Evolutionary conservation across 2,329 filamentous ascomycete species (phyloP).

Genomic region (Cladophialophora immunda): DNA sequence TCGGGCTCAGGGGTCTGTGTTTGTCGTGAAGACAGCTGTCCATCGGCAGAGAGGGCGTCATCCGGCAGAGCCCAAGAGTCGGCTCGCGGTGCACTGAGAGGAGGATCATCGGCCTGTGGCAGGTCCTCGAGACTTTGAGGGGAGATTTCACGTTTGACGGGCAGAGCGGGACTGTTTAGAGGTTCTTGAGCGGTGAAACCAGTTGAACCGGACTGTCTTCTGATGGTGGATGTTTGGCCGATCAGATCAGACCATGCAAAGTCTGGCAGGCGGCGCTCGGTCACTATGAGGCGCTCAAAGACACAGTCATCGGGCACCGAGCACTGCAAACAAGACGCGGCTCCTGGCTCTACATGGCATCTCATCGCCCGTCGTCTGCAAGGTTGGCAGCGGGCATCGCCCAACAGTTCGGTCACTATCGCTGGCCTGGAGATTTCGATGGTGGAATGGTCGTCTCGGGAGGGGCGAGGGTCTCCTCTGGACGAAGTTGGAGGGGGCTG

Average conservation of each 20-base stretch:
- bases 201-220: neutral
- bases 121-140: neutral
- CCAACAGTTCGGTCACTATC: constrained; percentile 1
- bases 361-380: neutral
- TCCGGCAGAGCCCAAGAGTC: neutral
- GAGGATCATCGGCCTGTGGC: neutral
- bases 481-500: neutral
- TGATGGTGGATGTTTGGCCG: neutral
- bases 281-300: constrained; percentile 3
- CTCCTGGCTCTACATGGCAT: neutral
- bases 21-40: too few relatives aligned
- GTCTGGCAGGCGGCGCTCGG: neutral
- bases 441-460: neutral
- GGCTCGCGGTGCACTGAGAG: neutral
- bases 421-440: neutral
- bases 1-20: too few relatives aligned
- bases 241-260: constrained; percentile 3
- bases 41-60: neutral
- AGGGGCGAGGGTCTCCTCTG: neutral
- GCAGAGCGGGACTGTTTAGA: neutral
- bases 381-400: neutral
- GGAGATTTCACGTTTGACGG: neutral
- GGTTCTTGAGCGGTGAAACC: neutral
- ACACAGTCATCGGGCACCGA: neutral
- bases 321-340: neutral